These are phyloP conservation scores for Colletotrichum viniferum DNA, from an alignment of 2,329 filamentous ascomycete genomes.

Conservation along the genomic window DNA sequence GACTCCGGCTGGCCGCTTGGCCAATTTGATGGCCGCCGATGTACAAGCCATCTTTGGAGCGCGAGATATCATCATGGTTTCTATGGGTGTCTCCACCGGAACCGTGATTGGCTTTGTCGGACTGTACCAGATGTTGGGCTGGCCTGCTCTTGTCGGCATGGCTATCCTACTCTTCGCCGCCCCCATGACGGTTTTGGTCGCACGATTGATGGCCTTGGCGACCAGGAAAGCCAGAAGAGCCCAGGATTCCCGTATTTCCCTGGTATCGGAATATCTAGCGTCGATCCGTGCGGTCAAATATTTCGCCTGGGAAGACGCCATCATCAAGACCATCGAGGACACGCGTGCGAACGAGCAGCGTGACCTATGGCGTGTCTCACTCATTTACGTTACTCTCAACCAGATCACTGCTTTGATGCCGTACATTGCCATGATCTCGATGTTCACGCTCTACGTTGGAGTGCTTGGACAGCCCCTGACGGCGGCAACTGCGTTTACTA, in stretches of 20 bases:
- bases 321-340: slow-evolving; percentile 54
- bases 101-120: slow-evolving; percentile 53
- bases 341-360: slow-evolving; percentile 57
- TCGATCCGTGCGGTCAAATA: slow-evolving; percentile 66
- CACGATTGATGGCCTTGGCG: slow-evolving; percentile 52
- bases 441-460: slow-evolving; percentile 57
- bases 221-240: slow-evolving; percentile 56
- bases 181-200: slow-evolving; percentile 55
- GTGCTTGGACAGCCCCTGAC: slow-evolving; percentile 52
- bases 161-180: slow-evolving; percentile 49
- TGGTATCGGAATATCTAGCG: slow-evolving; percentile 61
- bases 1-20: slow-evolving; percentile 54
- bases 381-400: slow-evolving; percentile 50
- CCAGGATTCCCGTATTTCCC: slow-evolving; percentile 61
- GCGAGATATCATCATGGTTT: slow-evolving; percentile 54
- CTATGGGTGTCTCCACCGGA: slow-evolving; percentile 50
- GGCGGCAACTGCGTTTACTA: slow-evolving; percentile 63
- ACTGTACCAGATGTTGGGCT: slow-evolving; percentile 60
- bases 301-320: slow-evolving; percentile 63
- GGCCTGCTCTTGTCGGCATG: slow-evolving; percentile 58
- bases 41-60: slow-evolving; percentile 58
- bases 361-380: slow-evolving; percentile 56
- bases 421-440: slow-evolving; percentile 54
- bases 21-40: slow-evolving; percentile 64
- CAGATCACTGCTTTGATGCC: slow-evolving; percentile 58